A percentile compares a stretch with the other conserved stretches of the same genome.
Conservation (phyloP, 768 basidiomycete species). For the Calocera viscosa region DNA sequence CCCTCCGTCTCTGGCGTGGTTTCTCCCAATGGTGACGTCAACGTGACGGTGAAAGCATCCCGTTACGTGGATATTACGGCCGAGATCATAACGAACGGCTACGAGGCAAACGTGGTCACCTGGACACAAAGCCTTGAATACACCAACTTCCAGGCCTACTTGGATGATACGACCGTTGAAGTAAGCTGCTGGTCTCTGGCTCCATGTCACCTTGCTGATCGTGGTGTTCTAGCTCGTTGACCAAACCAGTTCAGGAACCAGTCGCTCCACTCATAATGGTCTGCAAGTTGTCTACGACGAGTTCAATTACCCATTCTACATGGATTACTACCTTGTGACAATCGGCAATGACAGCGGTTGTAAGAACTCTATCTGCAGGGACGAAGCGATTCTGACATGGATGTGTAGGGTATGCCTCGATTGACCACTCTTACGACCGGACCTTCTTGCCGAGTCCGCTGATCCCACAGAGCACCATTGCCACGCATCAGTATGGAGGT, state of each 20-base stretch:
- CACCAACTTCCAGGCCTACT: conserved; percentile 50
- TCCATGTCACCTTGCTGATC: background rate
- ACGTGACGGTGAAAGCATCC: conserved; percentile 49
- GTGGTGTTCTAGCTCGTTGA: conserved; percentile 33
- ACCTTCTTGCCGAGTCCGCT: conserved; percentile 46
- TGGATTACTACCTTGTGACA: conserved; percentile 30
- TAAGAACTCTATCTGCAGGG: conserved; percentile 14
- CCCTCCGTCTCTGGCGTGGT: conserved; percentile 37
- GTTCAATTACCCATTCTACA: conserved; percentile 42
- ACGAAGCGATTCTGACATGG: background rate
- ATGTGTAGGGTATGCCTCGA: conserved; percentile 16
- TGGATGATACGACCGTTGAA: conserved; percentile 36
- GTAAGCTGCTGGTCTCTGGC: no score
- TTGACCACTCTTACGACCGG: conserved; percentile 63
- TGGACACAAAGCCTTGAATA: conserved; percentile 52
- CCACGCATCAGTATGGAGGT: conserved; percentile 47
- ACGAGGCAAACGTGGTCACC: conserved; percentile 40
- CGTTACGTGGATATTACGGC: conserved; percentile 49
- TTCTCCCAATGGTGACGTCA: conserved; percentile 34
- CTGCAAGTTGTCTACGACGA: conserved; percentile 34
- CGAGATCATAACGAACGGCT: conserved; percentile 50
- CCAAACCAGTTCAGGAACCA: conserved; percentile 39
- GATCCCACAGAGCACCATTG: conserved; percentile 44
- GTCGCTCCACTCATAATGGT: conserved; percentile 40
- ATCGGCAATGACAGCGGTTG: conserved; percentile 27